Percentiles rank a stretch among this genome's conserved stretches.
Evolutionary conservation across 2,329 filamentous ascomycete genomes (phyloP).

Genomic region (Colletotrichum costaricense): DNA sequence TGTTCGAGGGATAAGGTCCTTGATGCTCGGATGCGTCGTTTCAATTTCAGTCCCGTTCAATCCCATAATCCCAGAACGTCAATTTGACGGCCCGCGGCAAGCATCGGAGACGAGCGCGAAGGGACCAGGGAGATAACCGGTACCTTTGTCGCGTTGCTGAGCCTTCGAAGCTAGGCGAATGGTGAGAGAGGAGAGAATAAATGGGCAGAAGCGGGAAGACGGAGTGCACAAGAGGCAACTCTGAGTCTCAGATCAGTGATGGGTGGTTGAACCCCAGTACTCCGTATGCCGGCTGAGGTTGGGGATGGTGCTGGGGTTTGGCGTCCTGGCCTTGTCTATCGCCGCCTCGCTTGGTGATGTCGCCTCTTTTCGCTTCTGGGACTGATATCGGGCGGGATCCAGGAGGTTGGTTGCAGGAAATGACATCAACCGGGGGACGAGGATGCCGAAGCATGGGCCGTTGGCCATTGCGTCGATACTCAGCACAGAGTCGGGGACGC

Average conservation of each 20-base stretch:
- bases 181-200: neutral
- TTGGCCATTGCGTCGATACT: neutral
- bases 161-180: neutral
- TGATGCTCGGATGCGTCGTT: slow-evolving; percentile 16
- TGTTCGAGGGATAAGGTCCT: slow-evolving; percentile 11
- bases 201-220: neutral
- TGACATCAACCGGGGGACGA: slow-evolving; percentile 27
- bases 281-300: slow-evolving; percentile 5
- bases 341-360: slow-evolving; percentile 18
- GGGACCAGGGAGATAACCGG: neutral
- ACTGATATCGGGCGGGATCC: neutral
- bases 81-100: slow-evolving; percentile 5
- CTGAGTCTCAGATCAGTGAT: neutral
- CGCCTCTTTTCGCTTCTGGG: slow-evolving; percentile 21
- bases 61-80: neutral
- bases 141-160: neutral
- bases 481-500: neutral
- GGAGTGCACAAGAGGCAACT: neutral
- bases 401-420: slow-evolving; percentile 29
- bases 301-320: slow-evolving; percentile 14
- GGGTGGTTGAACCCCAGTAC: neutral
- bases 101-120: neutral
- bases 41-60: slow-evolving; percentile 23
- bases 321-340: neutral
- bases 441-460: slow-evolving; percentile 2